Evolutionary conservation across 306 rosid species (phyloP).

Genomic region (Trifolium subterraneum): DNA sequence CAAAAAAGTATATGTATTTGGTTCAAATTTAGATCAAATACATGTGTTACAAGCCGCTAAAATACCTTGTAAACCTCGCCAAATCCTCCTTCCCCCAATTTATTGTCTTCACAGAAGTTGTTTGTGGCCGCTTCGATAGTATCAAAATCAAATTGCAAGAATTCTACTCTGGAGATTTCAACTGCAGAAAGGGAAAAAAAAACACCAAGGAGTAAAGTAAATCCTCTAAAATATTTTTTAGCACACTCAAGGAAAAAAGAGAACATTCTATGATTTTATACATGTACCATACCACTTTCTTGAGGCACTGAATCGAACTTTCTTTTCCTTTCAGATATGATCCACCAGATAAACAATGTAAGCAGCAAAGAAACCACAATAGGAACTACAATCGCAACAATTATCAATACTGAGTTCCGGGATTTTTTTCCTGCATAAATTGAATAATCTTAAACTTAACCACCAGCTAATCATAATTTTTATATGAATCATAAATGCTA

Average conservation of each 20-base stretch:
- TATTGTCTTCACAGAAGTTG: slow-evolving; percentile 49
- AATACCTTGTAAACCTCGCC: slow-evolving; percentile 64
- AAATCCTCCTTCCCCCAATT: slow-evolving; percentile 63
- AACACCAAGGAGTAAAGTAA: slow-evolving; percentile 1
- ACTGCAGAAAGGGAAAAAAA: slow-evolving; percentile 6
- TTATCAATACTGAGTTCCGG: neutral
- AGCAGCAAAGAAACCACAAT: slow-evolving; percentile 21
- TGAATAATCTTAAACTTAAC: slow-evolving; percentile 1
- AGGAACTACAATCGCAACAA: slow-evolving; percentile 43
- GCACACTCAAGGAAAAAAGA: neutral
- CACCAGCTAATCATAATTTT: slow-evolving; percentile 1
- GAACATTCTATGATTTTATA: no score
- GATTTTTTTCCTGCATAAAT: slow-evolving; percentile 42
- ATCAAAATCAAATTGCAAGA: slow-evolving; percentile 51
- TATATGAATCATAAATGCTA: neutral
- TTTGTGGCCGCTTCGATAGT: slow-evolving; percentile 50
- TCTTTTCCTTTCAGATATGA: slow-evolving; percentile 25
- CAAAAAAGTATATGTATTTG: neutral
- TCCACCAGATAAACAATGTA: slow-evolving; percentile 13
- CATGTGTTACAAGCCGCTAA: neutral
- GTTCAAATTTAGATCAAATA: neutral
- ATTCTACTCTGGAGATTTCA: slow-evolving; percentile 41
- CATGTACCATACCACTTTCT: slow-evolving; percentile 41
- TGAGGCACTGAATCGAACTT: slow-evolving; percentile 2
- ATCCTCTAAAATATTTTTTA: neutral